These are phyloP conservation scores for Erythrophleum fordii DNA, from an alignment of 306 rosid genomes.

Conservation along the genomic window DNA sequence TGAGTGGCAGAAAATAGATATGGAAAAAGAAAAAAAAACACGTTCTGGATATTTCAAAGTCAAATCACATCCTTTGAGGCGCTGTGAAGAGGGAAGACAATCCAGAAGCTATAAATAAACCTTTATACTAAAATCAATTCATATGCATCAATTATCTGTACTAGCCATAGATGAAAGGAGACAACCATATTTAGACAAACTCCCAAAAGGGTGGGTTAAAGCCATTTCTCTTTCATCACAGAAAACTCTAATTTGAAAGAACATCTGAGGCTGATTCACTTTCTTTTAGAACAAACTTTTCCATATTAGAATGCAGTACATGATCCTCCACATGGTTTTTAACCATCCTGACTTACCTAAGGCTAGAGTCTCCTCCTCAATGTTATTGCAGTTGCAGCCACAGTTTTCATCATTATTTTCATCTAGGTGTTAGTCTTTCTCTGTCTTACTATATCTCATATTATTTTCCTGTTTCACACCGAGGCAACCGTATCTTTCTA, in stretches of 20 bases:
- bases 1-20: background rate
- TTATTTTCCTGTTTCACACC: background rate
- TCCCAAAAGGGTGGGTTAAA: background rate
- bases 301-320: background rate
- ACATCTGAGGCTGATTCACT: background rate
- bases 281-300: background rate
- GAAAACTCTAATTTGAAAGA: background rate
- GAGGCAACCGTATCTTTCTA: background rate
- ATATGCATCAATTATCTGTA: background rate
- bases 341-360: background rate
- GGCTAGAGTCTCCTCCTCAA: background rate
- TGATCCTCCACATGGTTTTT: background rate
- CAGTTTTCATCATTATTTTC: background rate
- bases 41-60: background rate
- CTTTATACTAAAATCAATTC: background rate
- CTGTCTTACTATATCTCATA: background rate
- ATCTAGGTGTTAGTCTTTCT: background rate
- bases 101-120: background rate
- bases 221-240: background rate
- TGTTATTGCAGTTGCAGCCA: background rate
- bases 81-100: background rate
- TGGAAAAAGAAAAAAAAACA: background rate
- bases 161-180: background rate
- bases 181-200: background rate
- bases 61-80: background rate